Evolutionary conservation across 768 basidiomycete genomes (phyloP).

Genomic region (Rhodotorula paludigena): DNA sequence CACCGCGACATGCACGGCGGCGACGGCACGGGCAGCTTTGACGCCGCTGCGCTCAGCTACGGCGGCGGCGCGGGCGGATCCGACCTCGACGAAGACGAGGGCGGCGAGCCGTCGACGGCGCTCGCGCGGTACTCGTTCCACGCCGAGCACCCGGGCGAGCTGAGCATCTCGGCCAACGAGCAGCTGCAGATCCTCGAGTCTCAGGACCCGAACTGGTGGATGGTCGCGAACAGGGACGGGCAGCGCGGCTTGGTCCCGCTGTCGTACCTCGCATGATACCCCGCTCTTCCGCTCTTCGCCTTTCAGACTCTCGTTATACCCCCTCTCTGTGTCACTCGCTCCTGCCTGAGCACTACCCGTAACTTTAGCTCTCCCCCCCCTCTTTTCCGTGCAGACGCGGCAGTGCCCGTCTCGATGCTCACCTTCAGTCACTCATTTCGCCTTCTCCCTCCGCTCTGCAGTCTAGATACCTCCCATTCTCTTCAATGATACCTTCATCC

Average conservation of each 20-base stretch:
- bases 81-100: conserved; percentile 43
- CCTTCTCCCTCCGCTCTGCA: neutral
- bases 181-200: conserved; percentile 43
- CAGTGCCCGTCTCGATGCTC: neutral
- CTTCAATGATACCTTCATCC: neutral
- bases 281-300: neutral
- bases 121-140: conserved; percentile 44
- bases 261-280: conserved; percentile 13
- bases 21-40: conserved; percentile 8
- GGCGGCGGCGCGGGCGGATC: too few species aligned
- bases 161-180: conserved; percentile 45
- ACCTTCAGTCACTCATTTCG: neutral
- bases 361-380: neutral
- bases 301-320: neutral
- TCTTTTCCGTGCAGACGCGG: neutral
- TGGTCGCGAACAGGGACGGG: conserved; percentile 18
- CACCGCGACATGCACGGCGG: conserved; percentile 23
- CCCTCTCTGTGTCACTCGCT: neutral
- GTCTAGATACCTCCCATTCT: neutral
- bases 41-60: conserved; percentile 16
- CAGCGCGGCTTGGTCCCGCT: conserved; percentile 27
- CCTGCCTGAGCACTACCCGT: neutral
- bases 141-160: conserved; percentile 47
- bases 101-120: conserved; percentile 36
- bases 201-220: conserved; percentile 35